A percentile compares a stretch with the other conserved stretches of the same genome.
Conservation (phyloP, 768 basidiomycete genomes). For the Lactifluus piperatus region DNA sequence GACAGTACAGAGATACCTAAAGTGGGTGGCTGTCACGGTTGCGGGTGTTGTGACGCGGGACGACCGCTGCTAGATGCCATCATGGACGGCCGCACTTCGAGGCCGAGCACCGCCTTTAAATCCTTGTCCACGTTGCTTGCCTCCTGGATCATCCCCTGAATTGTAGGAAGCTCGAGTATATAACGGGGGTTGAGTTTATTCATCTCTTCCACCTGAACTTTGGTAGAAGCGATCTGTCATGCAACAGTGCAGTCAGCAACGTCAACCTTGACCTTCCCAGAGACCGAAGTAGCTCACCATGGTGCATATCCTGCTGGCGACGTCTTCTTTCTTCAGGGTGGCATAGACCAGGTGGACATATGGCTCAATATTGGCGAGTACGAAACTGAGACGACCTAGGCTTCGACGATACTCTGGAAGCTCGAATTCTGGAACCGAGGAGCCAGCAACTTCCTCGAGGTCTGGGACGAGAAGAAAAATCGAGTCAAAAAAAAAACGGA, state of each 20-base stretch:
- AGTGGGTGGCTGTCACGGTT: conserved; percentile 4
- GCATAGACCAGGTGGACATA: no score
- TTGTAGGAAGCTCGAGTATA: conserved; percentile 16
- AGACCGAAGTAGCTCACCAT: not conserved
- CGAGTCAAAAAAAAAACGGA: not conserved
- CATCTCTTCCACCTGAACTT: conserved; percentile 9
- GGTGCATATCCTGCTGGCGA: not conserved
- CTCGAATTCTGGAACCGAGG: not conserved
- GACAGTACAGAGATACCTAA: not conserved
- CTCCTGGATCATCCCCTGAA: conserved; percentile 17
- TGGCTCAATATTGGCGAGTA: no score
- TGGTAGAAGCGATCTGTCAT: conserved; percentile 5
- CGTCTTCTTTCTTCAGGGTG: no score
- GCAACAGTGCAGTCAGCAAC: no score
- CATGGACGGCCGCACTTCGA: not conserved
- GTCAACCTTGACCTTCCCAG: not conserved
- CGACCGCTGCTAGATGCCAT: not conserved
- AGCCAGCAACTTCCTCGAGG: not conserved
- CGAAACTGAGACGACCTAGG: not conserved
- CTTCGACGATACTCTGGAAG: conserved; percentile 8
- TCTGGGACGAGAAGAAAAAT: not conserved
- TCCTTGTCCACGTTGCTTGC: conserved; percentile 13
- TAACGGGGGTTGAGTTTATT: conserved; percentile 9
- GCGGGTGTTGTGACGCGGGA: not conserved
- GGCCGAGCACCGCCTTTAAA: not conserved